A percentile compares a stretch with the other conserved stretches of the same genome.
phyloP scores from a whole-genome alignment of 2,329 filamentous ascomycete species.

The Cadophora sp. region DNA sequence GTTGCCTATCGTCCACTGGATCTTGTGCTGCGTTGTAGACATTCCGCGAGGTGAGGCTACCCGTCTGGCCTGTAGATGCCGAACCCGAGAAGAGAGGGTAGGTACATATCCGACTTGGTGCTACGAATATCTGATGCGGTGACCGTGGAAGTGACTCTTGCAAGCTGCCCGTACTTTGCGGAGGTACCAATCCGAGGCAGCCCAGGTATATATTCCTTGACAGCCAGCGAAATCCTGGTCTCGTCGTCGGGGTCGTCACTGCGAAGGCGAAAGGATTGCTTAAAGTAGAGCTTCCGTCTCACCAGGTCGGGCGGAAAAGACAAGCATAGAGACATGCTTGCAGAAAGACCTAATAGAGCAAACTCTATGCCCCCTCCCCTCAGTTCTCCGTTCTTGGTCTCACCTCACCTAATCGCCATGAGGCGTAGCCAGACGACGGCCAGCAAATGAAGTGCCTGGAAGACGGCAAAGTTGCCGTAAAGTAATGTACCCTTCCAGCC shows the following conservation, averaged over 20 bases:
- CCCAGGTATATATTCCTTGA: conserved; percentile 23
- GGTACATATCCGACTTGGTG: conserved; percentile 28
- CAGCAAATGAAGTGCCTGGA: conserved; percentile 22
- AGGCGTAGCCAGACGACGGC: conserved; percentile 17
- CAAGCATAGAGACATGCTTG: conserved; percentile 4
- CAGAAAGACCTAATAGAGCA: conserved; percentile 1
- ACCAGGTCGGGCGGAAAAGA: conserved; percentile 17
- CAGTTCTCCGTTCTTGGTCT: conserved; percentile 18
- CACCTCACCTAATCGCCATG: conserved; percentile 23
- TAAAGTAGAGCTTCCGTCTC: conserved; percentile 19
- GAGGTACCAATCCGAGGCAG: conserved; percentile 17
- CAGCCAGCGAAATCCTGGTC: conserved; percentile 27
- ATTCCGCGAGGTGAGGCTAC: conserved; percentile 9
- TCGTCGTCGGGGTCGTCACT: not conserved
- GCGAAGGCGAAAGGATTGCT: conserved; percentile 12
- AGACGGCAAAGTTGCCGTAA: conserved; percentile 1
- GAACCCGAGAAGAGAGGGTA: conserved; percentile 10
- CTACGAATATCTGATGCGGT: conserved; percentile 25
- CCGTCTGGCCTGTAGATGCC: conserved; percentile 13
- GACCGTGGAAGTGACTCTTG: not conserved
- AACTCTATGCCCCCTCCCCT: conserved; percentile 18
- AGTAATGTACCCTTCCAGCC: not conserved
- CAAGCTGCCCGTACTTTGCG: conserved; percentile 11
- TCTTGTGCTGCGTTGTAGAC: conserved; percentile 20
- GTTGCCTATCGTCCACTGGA: conserved; percentile 12